Conservation (phyloP, 2,329 filamentous ascomycete species). For the Alternaria viburni region DNA sequence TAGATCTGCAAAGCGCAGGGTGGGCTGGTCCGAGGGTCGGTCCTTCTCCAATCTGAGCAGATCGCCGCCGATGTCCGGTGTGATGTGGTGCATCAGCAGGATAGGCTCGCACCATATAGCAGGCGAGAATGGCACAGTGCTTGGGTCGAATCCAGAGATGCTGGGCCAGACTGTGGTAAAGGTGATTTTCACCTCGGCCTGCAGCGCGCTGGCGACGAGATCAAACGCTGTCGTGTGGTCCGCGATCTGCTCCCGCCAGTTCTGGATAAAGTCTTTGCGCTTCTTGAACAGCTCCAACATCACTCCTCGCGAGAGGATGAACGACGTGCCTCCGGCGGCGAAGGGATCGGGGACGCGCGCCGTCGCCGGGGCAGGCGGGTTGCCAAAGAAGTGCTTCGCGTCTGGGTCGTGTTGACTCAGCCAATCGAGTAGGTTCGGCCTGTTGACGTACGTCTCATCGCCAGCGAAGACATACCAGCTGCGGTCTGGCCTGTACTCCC, state of each 20-base stretch:
- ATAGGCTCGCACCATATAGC: conserved; percentile 51
- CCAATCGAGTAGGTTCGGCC: conserved; percentile 61
- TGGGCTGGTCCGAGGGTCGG: conserved; percentile 21
- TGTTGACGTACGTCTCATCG: conserved; percentile 64
- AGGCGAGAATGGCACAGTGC: conserved; percentile 51
- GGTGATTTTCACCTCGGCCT: conserved; percentile 53
- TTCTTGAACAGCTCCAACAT: conserved; percentile 52
- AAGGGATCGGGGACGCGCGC: conserved; percentile 51
- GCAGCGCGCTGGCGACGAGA: conserved; percentile 56
- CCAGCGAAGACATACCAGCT: conserved; percentile 68
- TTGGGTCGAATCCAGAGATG: conserved; percentile 37
- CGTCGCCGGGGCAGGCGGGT: conserved; percentile 29
- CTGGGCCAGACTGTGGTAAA: conserved; percentile 56
- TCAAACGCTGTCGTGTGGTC: conserved; percentile 59
- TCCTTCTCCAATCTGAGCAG: conserved; percentile 56
- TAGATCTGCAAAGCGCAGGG: conserved; percentile 35
- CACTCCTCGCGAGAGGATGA: conserved; percentile 59
- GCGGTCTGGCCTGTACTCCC: conserved; percentile 51
- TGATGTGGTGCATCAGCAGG: conserved; percentile 53
- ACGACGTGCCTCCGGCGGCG: conserved; percentile 61
- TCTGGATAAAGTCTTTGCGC: conserved; percentile 50
- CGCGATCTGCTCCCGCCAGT: conserved; percentile 55
- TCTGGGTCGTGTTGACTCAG: conserved; percentile 57
- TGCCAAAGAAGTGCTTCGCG: conserved; percentile 60
- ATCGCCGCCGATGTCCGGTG: conserved; percentile 49